These are phyloP conservation scores for Turritis glabra DNA, from an alignment of 345 rosid species.

Conservation along the genomic window DNA sequence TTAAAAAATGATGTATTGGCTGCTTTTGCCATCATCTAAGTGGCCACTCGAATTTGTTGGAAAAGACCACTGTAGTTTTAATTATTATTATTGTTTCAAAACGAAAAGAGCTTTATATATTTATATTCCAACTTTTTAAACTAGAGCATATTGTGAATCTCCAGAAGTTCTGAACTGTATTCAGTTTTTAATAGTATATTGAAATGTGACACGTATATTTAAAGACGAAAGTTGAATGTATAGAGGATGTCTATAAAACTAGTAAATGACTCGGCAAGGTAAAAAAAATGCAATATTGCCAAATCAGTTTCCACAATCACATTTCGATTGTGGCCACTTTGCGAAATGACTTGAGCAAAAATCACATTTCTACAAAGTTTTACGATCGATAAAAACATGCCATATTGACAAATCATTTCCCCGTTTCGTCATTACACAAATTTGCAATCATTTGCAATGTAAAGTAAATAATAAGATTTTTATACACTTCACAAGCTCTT, in stretches of 20 bases:
- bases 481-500: neutral
- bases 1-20: conserved; percentile 21
- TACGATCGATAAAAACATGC: neutral
- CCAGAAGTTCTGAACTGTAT: conserved; percentile 12
- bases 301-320: neutral
- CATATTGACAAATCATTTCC: neutral
- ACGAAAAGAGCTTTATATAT: conserved; percentile 22
- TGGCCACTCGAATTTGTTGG: conserved; percentile 46
- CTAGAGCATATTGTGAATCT: conserved; percentile 25
- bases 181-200: neutral
- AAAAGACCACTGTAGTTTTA: conserved; percentile 35
- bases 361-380: neutral
- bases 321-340: neutral
- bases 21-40: conserved; percentile 35
- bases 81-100: conserved; percentile 10
- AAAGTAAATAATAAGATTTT: neutral
- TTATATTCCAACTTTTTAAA: conserved; percentile 18
- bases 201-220: neutral
- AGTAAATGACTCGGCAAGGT: neutral
- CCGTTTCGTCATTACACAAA: neutral
- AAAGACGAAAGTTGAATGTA: too few species aligned
- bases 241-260: too few species aligned
- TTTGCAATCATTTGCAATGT: neutral
- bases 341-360: neutral
- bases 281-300: neutral